Conservation (phyloP, 257 asterid genomes). For the Nyctanthes arbortristis region DNA sequence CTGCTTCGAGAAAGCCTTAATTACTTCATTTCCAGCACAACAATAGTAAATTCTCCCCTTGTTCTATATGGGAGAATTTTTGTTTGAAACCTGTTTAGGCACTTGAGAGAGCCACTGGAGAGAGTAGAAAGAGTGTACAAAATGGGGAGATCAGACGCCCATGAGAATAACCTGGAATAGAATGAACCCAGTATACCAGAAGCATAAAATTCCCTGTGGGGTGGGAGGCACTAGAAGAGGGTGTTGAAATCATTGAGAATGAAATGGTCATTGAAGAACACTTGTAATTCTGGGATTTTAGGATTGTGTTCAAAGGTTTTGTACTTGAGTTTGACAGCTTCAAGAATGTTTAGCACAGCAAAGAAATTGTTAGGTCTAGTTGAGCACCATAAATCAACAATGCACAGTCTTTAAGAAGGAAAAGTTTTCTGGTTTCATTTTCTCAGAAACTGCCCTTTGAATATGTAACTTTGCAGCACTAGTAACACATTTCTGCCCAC, state of each 20-base stretch:
- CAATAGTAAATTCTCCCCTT: constrained; percentile 41
- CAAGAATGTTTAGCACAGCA: too few species aligned
- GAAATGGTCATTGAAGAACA: constrained; percentile 33
- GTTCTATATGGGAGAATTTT: constrained; percentile 33
- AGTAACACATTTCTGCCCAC: constrained; percentile 18
- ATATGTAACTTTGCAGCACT: constrained; percentile 14
- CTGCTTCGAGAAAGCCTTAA: constrained; percentile 28
- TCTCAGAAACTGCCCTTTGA: constrained; percentile 4
- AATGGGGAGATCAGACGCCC: constrained; percentile 16
- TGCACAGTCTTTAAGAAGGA: background rate
- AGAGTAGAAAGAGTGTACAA: too few species aligned
- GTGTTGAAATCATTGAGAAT: constrained; percentile 51
- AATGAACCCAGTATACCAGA: constrained; percentile 46
- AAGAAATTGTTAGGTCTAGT: too few species aligned
- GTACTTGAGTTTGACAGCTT: too few species aligned
- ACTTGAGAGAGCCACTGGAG: too few species aligned
- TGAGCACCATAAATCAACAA: too few species aligned
- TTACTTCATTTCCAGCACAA: constrained; percentile 26
- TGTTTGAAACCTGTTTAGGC: too few species aligned
- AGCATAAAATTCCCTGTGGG: constrained; percentile 11
- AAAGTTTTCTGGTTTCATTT: constrained; percentile 1
- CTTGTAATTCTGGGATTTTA: constrained; percentile 32
- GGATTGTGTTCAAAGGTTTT: background rate
- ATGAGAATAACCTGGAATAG: constrained; percentile 30
- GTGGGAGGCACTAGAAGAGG: constrained; percentile 31